phyloP scores from a whole-genome alignment of 129 eudicot genomes.

The Rutidosis leptorrhynchoides region DNA sequence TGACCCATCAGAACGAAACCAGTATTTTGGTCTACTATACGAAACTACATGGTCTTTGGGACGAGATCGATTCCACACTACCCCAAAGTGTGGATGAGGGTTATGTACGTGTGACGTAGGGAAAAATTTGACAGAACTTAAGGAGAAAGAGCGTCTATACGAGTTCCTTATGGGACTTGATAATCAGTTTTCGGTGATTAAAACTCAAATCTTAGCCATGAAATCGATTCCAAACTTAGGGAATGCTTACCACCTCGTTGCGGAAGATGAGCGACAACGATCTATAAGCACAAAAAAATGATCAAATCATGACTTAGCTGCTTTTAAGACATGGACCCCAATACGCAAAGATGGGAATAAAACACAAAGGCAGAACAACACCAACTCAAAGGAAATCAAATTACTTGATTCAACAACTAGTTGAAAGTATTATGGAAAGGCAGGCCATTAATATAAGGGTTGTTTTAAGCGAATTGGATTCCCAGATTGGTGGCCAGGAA shows the following conservation, averaged over 20 bases:
- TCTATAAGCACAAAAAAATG: not conserved
- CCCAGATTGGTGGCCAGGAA: not conserved
- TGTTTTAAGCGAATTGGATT: not conserved
- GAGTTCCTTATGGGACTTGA: not conserved
- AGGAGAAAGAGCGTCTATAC: not conserved
- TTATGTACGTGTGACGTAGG: not conserved
- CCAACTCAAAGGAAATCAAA: not conserved
- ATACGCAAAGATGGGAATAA: not conserved
- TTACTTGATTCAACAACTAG: not conserved
- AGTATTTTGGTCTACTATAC: not conserved
- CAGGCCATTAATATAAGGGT: not conserved
- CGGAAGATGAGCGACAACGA: conserved; percentile 16
- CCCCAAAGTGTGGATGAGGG: not conserved
- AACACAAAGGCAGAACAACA: no score
- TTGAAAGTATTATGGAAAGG: not conserved
- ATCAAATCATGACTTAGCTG: not conserved
- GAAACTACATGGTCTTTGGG: not conserved
- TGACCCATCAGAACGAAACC: not conserved
- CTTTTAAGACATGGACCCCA: not conserved
- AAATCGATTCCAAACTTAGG: not conserved
- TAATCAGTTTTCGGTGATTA: not conserved
- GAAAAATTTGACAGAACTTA: not conserved
- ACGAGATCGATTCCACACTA: not conserved
- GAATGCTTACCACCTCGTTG: conserved; percentile 14
- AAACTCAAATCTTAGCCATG: conserved; percentile 11